Evolutionary conservation across 2,329 filamentous ascomycete genomes (phyloP).

Genomic region (Torrubiella hemipterigena): DNA sequence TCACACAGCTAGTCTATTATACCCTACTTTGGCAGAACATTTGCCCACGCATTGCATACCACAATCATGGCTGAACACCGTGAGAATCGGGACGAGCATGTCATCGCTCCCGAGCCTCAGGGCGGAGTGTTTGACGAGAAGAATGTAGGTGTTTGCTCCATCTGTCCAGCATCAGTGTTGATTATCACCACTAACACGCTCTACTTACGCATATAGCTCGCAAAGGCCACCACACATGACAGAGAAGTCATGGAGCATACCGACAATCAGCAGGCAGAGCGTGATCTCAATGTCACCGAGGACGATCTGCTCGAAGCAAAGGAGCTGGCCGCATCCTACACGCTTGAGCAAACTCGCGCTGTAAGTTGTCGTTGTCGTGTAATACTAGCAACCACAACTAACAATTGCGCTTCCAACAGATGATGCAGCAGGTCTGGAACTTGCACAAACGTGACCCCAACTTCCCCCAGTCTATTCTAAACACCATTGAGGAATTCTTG

Average conservation of each 20-base stretch:
- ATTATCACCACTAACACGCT: too few relatives aligned
- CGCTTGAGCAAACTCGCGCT: constrained; percentile 13
- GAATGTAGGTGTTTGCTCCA: neutral
- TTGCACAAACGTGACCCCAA: constrained; percentile 29
- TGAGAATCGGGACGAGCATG: constrained; percentile 5
- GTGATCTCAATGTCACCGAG: constrained; percentile 18
- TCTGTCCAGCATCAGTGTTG: too few relatives aligned
- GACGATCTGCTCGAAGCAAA: constrained; percentile 19
- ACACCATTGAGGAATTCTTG: constrained; percentile 15
- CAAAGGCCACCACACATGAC: too few relatives aligned
- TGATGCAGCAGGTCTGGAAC: constrained; percentile 14
- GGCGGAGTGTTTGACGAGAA: constrained; percentile 3
- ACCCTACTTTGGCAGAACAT: too few relatives aligned
- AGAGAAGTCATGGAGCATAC: neutral
- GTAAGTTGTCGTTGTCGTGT: constrained; percentile 2
- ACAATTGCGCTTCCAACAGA: constrained; percentile 4
- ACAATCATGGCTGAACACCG: constrained; percentile 4
- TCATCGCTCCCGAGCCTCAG: neutral
- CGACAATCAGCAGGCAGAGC: constrained; percentile 4
- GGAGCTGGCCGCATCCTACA: constrained; percentile 14
- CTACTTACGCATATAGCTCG: too few relatives aligned
- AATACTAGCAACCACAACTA: neutral
- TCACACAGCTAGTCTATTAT: too few relatives aligned
- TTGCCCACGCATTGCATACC: too few relatives aligned
- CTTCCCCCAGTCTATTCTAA: constrained; percentile 18